These are phyloP conservation scores for Phytophthora pluvialis DNA, from an alignment of 352 stramenopile species.

Conservation along the genomic window DNA sequence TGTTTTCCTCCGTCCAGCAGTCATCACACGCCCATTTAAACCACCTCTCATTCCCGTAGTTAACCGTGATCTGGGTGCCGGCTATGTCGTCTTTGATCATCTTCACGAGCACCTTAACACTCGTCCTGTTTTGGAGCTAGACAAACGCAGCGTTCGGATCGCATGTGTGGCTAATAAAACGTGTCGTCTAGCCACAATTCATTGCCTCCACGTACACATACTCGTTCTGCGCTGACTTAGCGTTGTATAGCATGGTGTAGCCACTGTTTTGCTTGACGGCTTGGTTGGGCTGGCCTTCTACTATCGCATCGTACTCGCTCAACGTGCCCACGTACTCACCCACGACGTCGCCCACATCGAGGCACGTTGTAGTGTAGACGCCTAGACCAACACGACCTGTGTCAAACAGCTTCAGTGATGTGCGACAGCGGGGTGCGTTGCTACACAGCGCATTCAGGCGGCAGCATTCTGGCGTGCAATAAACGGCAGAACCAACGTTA, in stretches of 20 bases:
- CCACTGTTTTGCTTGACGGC: constrained; percentile 11
- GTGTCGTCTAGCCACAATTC: background rate
- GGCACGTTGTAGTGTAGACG: background rate
- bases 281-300: background rate
- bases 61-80: background rate
- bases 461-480: constrained; percentile 3
- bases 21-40: background rate
- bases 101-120: background rate
- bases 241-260: too few species aligned
- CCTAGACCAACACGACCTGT: background rate
- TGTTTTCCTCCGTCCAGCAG: background rate
- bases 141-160: constrained; percentile 1
- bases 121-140: background rate
- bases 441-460: constrained; percentile 10
- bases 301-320: background rate
- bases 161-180: constrained; percentile 4
- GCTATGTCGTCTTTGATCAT: background rate
- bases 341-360: constrained; percentile 2
- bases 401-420: constrained; percentile 8
- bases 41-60: background rate
- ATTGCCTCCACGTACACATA: constrained; percentile 13
- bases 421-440: too few species aligned
- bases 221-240: background rate
- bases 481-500: background rate
- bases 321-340: constrained; percentile 7